These are phyloP conservation scores for Bromus sterilis DNA, from an alignment of 176 grass and related monocot species.

Conservation along the genomic window DNA sequence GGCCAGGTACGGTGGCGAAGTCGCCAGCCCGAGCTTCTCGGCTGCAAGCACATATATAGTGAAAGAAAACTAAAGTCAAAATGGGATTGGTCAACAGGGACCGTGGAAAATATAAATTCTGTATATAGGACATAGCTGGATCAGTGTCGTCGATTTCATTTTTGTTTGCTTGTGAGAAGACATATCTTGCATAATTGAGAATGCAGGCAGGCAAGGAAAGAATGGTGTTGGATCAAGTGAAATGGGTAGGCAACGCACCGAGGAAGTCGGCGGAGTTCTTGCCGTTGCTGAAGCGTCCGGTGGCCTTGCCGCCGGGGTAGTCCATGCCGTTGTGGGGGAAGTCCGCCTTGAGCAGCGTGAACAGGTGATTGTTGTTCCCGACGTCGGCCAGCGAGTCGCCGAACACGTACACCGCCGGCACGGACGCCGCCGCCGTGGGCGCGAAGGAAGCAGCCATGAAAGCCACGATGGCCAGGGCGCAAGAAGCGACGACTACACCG, in stretches of 20 bases:
- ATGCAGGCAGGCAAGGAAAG: neutral
- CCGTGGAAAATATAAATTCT: too few relatives aligned
- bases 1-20: conserved; percentile 48
- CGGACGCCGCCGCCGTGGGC: neutral
- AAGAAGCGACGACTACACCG: too few relatives aligned
- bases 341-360: conserved; percentile 70
- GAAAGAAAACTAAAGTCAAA: neutral
- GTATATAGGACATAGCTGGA: neutral
- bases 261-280: conserved; percentile 51
- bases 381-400: conserved; percentile 90
- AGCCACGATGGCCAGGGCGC: neutral
- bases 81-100: too few relatives aligned
- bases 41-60: conserved; percentile 31
- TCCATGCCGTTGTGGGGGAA: conserved; percentile 67
- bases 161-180: too few relatives aligned
- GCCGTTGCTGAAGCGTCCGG: too few relatives aligned
- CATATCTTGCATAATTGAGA: too few relatives aligned
- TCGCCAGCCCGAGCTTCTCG: neutral
- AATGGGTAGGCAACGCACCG: conserved; percentile 16
- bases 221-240: neutral
- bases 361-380: conserved; percentile 77
- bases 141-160: neutral
- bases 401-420: conserved; percentile 67
- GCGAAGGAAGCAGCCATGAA: neutral
- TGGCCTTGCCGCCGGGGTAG: too few relatives aligned